Percentiles rank a stretch among this genome's conserved stretches.
Evolutionary conservation across 768 basidiomycete species (phyloP).

Genomic region (Podaxis sp.): DNA sequence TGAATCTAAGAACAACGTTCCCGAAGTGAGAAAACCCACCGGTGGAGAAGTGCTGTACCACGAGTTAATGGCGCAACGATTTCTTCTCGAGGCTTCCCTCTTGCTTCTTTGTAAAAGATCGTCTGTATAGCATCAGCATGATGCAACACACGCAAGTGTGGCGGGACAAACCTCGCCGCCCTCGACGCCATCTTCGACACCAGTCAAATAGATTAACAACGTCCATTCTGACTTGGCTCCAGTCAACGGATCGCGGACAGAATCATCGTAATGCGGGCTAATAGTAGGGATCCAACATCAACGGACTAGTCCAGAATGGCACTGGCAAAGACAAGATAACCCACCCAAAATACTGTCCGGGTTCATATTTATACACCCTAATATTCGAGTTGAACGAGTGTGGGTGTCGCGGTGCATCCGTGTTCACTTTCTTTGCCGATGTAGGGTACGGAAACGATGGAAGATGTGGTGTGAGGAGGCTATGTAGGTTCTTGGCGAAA

Average conservation of each 20-base stretch:
- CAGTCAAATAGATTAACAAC: conserved; percentile 69
- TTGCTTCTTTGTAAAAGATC: conserved; percentile 61
- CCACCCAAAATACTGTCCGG: conserved; percentile 64
- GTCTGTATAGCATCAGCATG: conserved; percentile 40
- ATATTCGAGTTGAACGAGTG: conserved; percentile 75
- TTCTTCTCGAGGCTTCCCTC: conserved; percentile 43
- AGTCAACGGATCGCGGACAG: conserved; percentile 55
- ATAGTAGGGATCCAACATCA: not conserved
- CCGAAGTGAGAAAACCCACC: conserved; percentile 33
- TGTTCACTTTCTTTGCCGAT: conserved; percentile 26
- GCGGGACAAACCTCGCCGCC: conserved; percentile 55
- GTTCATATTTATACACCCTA: conserved; percentile 65
- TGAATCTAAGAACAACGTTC: not conserved
- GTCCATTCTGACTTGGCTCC: conserved; percentile 78
- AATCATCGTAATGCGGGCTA: conserved; percentile 73
- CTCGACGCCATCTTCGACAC: conserved; percentile 67
- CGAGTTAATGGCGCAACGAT: conserved; percentile 55
- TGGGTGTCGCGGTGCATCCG: conserved; percentile 33
- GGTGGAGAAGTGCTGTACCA: conserved; percentile 65
- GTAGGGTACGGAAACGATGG: conserved; percentile 49
- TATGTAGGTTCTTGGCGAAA: conserved; percentile 56
- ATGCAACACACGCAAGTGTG: not conserved
- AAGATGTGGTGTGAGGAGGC: conserved; percentile 52
- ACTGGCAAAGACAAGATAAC: conserved; percentile 13
- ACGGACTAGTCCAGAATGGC: not conserved